Evolutionary conservation across 192 early-diverging fungal species (phyloP).

Genomic region (Dissophora ornata): DNA sequence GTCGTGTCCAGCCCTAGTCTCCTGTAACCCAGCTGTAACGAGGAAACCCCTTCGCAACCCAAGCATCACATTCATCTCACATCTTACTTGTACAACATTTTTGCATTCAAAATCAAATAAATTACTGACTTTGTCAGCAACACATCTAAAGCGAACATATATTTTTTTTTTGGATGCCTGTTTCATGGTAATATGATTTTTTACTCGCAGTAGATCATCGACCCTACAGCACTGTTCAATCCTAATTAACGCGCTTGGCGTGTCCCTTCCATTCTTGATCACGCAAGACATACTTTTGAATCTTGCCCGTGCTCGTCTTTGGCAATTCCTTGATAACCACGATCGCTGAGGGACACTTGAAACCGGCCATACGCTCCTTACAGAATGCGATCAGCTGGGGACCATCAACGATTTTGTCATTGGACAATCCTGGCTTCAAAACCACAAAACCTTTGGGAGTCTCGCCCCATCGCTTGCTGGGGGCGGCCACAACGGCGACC

Average conservation of each 20-base stretch:
- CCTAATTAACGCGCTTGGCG: slow-evolving; percentile 50
- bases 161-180: too few species aligned
- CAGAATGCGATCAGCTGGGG: slow-evolving; percentile 54
- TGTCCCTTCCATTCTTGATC: slow-evolving; percentile 60
- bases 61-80: neutral
- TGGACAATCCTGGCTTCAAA: slow-evolving; percentile 47
- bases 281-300: slow-evolving; percentile 66
- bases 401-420: slow-evolving; percentile 30
- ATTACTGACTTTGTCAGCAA: too few species aligned
- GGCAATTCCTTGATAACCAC: slow-evolving; percentile 61
- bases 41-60: neutral
- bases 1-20: neutral
- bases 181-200: too few species aligned
- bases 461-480: slow-evolving; percentile 71
- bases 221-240: too few species aligned
- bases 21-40: too few species aligned
- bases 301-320: slow-evolving; percentile 63
- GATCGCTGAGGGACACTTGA: slow-evolving; percentile 62
- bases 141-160: too few species aligned
- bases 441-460: slow-evolving; percentile 67
- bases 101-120: too few species aligned
- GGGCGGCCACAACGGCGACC: slow-evolving; percentile 65
- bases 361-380: slow-evolving; percentile 59
- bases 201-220: too few species aligned
- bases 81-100: neutral